Conservation (phyloP, 2,329 filamentous ascomycete species). For the Aspergillus felis region DNA sequence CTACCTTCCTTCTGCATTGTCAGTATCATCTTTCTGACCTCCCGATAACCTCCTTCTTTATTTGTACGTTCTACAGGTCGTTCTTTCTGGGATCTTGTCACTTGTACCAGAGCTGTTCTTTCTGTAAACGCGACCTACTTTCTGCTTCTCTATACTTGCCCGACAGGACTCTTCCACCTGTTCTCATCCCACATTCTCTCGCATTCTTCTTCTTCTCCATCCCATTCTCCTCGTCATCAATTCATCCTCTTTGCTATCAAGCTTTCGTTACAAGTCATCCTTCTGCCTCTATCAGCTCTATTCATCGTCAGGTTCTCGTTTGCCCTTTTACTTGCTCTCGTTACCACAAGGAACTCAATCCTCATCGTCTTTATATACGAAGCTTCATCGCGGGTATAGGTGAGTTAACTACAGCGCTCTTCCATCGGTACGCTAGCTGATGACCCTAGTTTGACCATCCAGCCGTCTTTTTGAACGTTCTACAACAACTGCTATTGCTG, state of each 20-base stretch:
- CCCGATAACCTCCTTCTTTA: neutral
- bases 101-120: neutral
- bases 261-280: conserved; percentile 48
- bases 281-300: conserved; percentile 15
- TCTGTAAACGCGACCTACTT: neutral
- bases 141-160: neutral
- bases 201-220: neutral
- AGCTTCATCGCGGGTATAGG: neutral
- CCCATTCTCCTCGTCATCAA: neutral
- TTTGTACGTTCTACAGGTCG: neutral
- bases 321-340: conserved; percentile 7
- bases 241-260: conserved; percentile 41
- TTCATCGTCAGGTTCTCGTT: conserved; percentile 4
- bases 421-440: neutral
- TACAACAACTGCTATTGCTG: neutral
- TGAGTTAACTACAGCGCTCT: neutral
- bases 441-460: neutral
- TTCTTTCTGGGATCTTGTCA: neutral
- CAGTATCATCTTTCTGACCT: neutral
- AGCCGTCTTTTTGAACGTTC: neutral
- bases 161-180: neutral
- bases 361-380: neutral
- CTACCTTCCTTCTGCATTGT: neutral
- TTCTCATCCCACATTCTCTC: neutral
- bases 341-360: neutral